Evolutionary conservation across 805 yeast species (phyloP), one percentile per base, ranked within the genome.

Genomic region (Saccharomycopsis vini): DNA sequence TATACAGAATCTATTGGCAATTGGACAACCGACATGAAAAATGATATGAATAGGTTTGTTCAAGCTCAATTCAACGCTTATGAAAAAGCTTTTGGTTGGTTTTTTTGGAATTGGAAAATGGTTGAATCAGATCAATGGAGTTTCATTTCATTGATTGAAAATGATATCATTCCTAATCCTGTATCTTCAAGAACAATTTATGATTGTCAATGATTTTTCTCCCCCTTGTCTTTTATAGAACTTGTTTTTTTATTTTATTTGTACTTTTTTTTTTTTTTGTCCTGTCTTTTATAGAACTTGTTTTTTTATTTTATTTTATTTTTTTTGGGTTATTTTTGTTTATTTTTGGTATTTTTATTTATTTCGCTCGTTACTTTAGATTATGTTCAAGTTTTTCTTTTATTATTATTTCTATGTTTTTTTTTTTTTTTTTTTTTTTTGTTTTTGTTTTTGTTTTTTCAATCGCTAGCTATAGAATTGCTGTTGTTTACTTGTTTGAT

Each of bases 41-140:
- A 50, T 2, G 60, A 73, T 34, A 71, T 73, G 5, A 63, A 85
- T 44, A 70, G 67, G 54, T 72, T 71, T 49, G 66, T 80, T 28
- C 85, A 80, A 54, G 75, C 73, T 35, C 87, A 81, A 54, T 56
- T 80, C 40, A 74, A 75, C 37, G 66, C 73, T 19, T 80, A 68
- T 56, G 64, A 62, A 22, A 54, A 57, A 9, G 47, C 62, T 40
- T 61, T 62, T n/a, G 87, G 87, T 0, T 80, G 80, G 75, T 72
- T 79, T 34, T 80, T 79, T 54, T 81, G 87, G 88, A 75, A 79
- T 53, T 79, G 71, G 64, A 79, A 78, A 56, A 79, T 85, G 1
- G 88, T 80, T 53, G 56, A 63, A 44, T 74, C 82, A 2, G 64
- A 74, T 23, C 86, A 79, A 56, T 80, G 87, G 86, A 84, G 79